Evolutionary conservation across 129 eudicot species (phyloP).

Genomic region (Mikania micrantha): DNA sequence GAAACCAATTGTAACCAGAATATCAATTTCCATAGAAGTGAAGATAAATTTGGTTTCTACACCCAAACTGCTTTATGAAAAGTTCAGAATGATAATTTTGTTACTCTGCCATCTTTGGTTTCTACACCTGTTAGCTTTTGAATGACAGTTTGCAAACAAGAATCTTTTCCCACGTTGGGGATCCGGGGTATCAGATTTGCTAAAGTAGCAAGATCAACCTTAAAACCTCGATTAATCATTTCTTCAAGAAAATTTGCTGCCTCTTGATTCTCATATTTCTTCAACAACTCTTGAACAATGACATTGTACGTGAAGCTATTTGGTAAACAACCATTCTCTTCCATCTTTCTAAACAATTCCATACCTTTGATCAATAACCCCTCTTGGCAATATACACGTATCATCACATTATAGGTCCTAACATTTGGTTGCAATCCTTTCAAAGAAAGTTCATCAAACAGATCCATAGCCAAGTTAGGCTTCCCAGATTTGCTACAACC

Average conservation of each 20-base stretch:
- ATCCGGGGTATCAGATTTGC: background rate
- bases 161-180: slow-evolving; percentile 5
- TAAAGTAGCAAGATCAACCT: slow-evolving; percentile 11
- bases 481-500: slow-evolving; percentile 23
- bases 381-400: background rate
- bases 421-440: too few species aligned
- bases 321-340: slow-evolving; percentile 23
- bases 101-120: background rate
- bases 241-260: slow-evolving; percentile 8
- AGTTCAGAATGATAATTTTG: too few species aligned
- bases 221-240: slow-evolving; percentile 15
- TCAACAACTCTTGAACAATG: slow-evolving; percentile 8
- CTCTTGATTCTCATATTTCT: background rate
- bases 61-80: too few species aligned
- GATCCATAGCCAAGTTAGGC: background rate
- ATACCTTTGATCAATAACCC: slow-evolving; percentile 21
- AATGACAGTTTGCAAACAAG: background rate
- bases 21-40: too few species aligned
- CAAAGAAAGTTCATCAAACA: too few species aligned
- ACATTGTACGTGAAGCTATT: slow-evolving; percentile 22
- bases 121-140: slow-evolving; percentile 1
- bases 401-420: too few species aligned
- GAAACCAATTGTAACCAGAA: too few species aligned
- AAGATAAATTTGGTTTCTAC: too few species aligned
- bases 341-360: slow-evolving; percentile 17